Conservation (phyloP, 139 green algal genomes). For the Pedinophyceae sp. region DNA sequence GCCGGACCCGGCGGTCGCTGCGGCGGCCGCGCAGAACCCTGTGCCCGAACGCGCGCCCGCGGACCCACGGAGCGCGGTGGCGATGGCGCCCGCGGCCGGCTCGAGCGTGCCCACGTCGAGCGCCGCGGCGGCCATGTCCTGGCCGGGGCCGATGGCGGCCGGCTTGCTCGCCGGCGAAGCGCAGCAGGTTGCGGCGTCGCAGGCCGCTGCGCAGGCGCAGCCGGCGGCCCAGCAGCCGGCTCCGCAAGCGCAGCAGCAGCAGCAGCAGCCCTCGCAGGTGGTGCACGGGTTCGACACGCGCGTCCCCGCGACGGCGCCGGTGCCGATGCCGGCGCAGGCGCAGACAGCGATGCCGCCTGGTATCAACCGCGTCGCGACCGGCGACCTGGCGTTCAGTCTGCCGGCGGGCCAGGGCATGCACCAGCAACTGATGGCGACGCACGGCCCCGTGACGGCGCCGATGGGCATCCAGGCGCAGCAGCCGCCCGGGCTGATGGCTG, state of each 20-base stretch:
- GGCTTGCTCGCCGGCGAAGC: not conserved
- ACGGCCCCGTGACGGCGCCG: no score
- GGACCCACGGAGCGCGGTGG: conserved; percentile 8
- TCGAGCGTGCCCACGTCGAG: not conserved
- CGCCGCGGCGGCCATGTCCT: not conserved
- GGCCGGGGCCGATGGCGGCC: conserved; percentile 1
- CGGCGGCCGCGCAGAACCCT: no score
- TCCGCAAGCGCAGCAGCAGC: conserved; percentile 17
- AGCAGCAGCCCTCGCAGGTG: conserved; percentile 7
- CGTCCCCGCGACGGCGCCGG: conserved; percentile 5
- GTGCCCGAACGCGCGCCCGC: conserved; percentile 7
- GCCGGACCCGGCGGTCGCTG: not conserved
- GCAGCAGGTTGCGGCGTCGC: conserved; percentile 1
- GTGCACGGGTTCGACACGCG: conserved; percentile 15
- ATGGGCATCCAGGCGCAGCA: no score
- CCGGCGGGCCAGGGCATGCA: no score
- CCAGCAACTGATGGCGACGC: no score
- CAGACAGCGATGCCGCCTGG: no score
- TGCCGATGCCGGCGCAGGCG: no score
- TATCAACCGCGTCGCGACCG: no score
- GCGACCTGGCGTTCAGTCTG: no score
- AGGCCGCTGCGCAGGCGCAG: conserved; percentile 29
- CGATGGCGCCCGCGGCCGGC: not conserved
- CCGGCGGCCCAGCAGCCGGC: conserved; percentile 26
- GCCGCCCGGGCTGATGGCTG: no score